phyloP scores from a whole-genome alignment of 1,284 basidiomycete species.

The Athelia psychrophila region DNA sequence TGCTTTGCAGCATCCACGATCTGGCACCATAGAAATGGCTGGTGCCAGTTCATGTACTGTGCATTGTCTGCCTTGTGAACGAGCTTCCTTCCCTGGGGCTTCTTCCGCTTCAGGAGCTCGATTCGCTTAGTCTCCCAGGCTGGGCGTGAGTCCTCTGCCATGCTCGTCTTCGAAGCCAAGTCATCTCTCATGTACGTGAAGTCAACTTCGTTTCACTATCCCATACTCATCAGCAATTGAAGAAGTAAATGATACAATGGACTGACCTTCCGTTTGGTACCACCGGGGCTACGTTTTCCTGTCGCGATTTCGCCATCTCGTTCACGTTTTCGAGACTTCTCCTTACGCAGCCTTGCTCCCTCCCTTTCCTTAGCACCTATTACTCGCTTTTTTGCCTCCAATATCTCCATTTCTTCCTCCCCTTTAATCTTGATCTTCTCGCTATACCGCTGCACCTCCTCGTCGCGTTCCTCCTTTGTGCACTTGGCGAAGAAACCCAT shows the following conservation, averaged over 20 bases:
- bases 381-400: background rate
- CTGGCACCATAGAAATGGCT: background rate
- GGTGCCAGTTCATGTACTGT: background rate
- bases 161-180: background rate
- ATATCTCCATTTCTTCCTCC: background rate
- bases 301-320: background rate
- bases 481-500: background rate
- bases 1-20: background rate
- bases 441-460: background rate
- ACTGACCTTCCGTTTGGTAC: background rate
- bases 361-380: background rate
- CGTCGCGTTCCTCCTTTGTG: background rate
- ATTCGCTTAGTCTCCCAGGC: background rate
- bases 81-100: background rate
- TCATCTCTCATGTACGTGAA: background rate
- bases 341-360: background rate
- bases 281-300: background rate
- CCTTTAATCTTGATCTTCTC: background rate
- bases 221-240: too few relatives aligned
- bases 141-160: background rate
- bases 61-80: background rate
- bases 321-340: background rate
- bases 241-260: too few relatives aligned
- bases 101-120: background rate
- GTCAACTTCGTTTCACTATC: background rate